A percentile compares a stretch with the other conserved stretches of the same genome.
These are phyloP conservation scores for Euphorbia pulcherrima DNA, from an alignment of 345 rosid genomes.

Conservation along the genomic window DNA sequence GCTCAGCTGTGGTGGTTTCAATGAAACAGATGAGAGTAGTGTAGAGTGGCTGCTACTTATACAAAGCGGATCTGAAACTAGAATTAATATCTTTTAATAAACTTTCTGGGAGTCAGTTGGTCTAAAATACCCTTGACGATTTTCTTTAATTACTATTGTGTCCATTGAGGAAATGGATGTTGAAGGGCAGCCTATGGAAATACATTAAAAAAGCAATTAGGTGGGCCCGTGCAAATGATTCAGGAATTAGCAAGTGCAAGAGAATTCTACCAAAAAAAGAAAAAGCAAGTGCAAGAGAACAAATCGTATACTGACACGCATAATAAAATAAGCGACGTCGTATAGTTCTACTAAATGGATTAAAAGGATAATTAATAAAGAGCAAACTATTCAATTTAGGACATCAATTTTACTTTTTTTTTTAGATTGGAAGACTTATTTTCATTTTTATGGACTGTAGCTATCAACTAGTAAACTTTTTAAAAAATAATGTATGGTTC, in stretches of 20 bases:
- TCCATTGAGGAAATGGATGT: neutral
- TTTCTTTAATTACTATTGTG: neutral
- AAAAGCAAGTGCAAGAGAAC: neutral
- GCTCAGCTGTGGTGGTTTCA: neutral
- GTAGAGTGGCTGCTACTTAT: constrained; percentile 12
- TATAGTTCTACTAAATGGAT: neutral
- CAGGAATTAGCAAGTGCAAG: neutral
- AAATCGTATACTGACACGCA: neutral
- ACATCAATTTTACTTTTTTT: no score
- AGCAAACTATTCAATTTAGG: no score
- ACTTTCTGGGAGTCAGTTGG: neutral
- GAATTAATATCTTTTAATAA: neutral
- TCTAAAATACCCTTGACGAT: neutral
- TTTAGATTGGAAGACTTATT: no score
- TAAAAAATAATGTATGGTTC: no score
- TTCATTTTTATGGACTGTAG: no score
- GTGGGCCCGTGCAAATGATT: neutral
- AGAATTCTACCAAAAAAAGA: no score
- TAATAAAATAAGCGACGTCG: neutral
- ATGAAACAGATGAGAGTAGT: constrained; percentile 12
- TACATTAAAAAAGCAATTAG: neutral
- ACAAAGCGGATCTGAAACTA: constrained; percentile 17
- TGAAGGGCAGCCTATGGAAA: neutral
- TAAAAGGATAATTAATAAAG: no score
- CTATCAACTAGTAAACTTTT: no score